phyloP scores from a whole-genome alignment of 176 grass and related monocot genomes.

The Typha latifolia region DNA sequence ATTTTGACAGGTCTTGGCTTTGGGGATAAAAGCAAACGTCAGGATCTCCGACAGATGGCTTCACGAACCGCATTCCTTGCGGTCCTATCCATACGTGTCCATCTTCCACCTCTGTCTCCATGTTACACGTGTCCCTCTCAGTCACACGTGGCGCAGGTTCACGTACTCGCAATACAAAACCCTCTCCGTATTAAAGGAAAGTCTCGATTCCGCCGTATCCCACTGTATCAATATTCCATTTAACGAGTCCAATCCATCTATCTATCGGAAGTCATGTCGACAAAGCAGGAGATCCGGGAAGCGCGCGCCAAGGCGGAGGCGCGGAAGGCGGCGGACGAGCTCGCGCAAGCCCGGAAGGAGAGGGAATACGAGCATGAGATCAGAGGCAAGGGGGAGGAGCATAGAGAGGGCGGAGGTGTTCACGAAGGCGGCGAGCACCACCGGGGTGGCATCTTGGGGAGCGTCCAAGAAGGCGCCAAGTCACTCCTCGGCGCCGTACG shows the following conservation, averaged over 20 bases:
- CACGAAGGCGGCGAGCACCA: background rate
- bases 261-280: background rate
- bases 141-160: no score
- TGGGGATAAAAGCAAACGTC: no score
- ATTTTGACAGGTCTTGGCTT: no score
- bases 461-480: conserved; percentile 48
- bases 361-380: background rate
- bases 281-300: conserved; percentile 19
- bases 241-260: background rate
- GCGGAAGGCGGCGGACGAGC: conserved; percentile 39
- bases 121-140: no score
- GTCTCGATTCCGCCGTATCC: no score
- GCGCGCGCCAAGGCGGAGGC: conserved; percentile 34
- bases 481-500: conserved; percentile 33
- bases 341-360: conserved; percentile 32
- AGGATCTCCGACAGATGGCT: no score
- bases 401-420: background rate
- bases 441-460: conserved; percentile 43
- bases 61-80: no score
- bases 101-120: no score
- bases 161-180: no score
- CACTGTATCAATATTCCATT: no score
- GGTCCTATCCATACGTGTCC: no score
- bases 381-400: background rate
- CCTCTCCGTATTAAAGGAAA: no score